Evolutionary conservation across 2,329 filamentous ascomycete species (phyloP).

Genomic region (Fusarium sp.): DNA sequence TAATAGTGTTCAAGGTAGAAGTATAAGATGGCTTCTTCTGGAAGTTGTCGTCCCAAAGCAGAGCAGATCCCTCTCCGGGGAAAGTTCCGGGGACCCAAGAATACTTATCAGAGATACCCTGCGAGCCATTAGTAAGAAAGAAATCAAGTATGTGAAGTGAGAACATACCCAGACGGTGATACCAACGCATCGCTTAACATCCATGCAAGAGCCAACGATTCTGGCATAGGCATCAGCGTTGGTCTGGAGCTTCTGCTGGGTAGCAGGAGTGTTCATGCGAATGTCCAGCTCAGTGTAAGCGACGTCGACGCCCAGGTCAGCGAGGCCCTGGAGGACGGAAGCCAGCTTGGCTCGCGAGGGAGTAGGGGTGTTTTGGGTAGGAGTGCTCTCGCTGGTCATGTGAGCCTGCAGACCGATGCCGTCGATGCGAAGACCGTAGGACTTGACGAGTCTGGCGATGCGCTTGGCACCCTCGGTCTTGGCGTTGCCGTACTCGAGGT

Average conservation of each 20-base stretch:
- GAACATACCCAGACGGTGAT: constrained; percentile 16
- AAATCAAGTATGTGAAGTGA: fast-evolving
- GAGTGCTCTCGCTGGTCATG: constrained; percentile 25
- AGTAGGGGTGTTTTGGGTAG: constrained; percentile 4
- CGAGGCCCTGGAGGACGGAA: not conserved
- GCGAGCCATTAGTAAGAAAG: not conserved
- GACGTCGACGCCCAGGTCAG: not conserved
- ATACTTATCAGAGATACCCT: constrained; percentile 20
- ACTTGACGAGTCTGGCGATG: constrained; percentile 10
- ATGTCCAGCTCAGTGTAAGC: constrained; percentile 14
- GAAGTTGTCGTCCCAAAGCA: constrained; percentile 14
- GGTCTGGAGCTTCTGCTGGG: constrained; percentile 2
- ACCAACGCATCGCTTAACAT: constrained; percentile 17
- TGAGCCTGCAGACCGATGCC: constrained; percentile 14
- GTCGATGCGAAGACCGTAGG: constrained; percentile 16
- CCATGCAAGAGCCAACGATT: constrained; percentile 17
- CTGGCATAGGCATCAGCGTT: constrained; percentile 8
- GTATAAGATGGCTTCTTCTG: constrained; percentile 19
- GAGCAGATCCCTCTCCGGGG: constrained; percentile 4
- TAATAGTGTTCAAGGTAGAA: constrained; percentile 9
- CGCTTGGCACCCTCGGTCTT: constrained; percentile 11
- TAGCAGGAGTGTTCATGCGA: constrained; percentile 12
- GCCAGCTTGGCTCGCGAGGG: constrained; percentile 3
- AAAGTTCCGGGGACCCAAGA: constrained; percentile 11
- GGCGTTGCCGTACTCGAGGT: constrained; percentile 12